Percentiles rank a stretch among this genome's conserved stretches.
Conservation (phyloP, 169 alveolate genomes). For the Amoebophrya sp. region DNA sequence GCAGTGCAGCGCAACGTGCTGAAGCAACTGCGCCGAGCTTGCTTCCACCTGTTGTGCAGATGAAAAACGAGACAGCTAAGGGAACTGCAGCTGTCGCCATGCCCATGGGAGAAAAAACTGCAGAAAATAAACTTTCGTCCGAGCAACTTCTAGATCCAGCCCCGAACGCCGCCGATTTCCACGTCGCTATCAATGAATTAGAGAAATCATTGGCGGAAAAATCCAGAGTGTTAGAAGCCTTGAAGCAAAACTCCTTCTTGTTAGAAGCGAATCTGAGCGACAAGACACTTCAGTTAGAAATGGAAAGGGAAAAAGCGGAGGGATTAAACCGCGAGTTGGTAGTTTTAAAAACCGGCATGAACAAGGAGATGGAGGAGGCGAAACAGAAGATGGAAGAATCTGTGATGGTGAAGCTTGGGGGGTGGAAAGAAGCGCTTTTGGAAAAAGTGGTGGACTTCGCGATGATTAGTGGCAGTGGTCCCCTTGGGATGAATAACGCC, state of each 20-base stretch:
- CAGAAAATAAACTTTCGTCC: no score
- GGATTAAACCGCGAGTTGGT: background rate
- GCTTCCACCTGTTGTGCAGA: no score
- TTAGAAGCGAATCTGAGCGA: background rate
- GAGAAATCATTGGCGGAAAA: background rate
- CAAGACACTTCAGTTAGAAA: background rate
- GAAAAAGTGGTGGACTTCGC: background rate
- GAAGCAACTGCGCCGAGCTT: background rate
- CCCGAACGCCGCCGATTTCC: background rate
- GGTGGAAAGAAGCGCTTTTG: background rate
- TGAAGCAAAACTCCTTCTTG: background rate
- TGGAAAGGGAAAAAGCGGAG: background rate
- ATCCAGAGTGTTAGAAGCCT: background rate
- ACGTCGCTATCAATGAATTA: background rate
- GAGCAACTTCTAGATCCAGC: background rate
- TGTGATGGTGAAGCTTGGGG: background rate
- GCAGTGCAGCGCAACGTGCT: no score
- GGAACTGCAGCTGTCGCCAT: no score
- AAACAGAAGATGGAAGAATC: background rate
- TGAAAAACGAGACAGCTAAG: background rate
- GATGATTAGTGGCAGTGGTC: background rate
- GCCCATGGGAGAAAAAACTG: no score
- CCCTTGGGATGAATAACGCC: background rate
- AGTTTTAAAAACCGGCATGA: background rate
- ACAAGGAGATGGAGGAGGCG: background rate